Percentiles rank a stretch among this genome's conserved stretches.
Evolutionary conservation across 345 rosid genomes (phyloP).

Genomic region (Tarenaya hassleriana): DNA sequence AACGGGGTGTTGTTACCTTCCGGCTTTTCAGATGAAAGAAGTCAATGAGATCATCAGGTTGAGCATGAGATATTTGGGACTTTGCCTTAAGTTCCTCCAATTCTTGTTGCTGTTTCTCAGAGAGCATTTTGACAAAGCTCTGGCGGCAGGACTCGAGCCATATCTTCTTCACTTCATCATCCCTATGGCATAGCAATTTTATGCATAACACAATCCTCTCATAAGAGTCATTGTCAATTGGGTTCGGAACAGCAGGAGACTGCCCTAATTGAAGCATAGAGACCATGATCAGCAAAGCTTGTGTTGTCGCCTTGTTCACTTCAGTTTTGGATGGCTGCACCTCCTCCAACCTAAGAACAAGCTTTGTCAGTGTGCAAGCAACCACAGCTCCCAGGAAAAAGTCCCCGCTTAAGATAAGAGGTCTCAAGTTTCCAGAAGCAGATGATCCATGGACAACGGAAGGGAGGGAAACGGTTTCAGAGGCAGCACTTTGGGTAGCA

Average conservation of each 20-base stretch:
- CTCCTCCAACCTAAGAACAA: constrained; percentile 80
- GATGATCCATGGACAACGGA: constrained; percentile 74
- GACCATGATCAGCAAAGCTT: constrained; percentile 68
- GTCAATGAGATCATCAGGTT: constrained; percentile 89
- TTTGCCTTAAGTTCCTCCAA: constrained; percentile 79
- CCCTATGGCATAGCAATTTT: constrained; percentile 62
- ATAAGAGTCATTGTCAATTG: constrained; percentile 72
- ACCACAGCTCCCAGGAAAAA: constrained; percentile 96
- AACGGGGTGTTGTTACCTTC: constrained; percentile 42
- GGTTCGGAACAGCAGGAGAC: constrained; percentile 64
- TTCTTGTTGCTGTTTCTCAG: constrained; percentile 76
- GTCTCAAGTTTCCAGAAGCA: constrained; percentile 63
- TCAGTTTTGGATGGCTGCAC: constrained; percentile 71
- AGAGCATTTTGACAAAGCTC: constrained; percentile 87
- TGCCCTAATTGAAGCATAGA: constrained; percentile 85
- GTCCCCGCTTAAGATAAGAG: constrained; percentile 76
- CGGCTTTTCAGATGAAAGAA: constrained; percentile 93
- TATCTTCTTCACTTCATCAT: constrained; percentile 67
- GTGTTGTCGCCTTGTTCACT: constrained; percentile 53
- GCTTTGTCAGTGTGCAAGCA: constrained; percentile 84
- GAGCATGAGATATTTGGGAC: constrained; percentile 78
- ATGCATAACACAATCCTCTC: constrained; percentile 77
- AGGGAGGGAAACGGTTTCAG: constrained; percentile 71
- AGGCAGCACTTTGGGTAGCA: constrained; percentile 82
- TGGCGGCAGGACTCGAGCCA: constrained; percentile 85